These are phyloP conservation scores for Aspergillus sp. DNA, from an alignment of 2,329 filamentous ascomycete genomes.

Conservation along the genomic window DNA sequence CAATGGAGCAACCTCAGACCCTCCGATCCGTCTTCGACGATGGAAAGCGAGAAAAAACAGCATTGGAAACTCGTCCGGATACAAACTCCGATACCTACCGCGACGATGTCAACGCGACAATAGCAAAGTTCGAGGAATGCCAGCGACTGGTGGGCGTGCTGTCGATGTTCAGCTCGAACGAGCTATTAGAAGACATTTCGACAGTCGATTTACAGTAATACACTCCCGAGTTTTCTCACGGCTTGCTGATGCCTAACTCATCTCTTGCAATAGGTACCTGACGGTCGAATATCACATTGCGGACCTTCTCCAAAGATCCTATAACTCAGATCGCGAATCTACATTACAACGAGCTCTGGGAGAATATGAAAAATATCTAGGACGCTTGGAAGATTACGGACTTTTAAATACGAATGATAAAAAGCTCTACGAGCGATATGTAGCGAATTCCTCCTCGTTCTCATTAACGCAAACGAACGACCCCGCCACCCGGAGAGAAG, in stretches of 20 bases:
- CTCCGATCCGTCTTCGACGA: constrained; percentile 56
- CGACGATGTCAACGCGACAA: constrained; percentile 64
- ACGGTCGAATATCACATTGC: constrained; percentile 75
- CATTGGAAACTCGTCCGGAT: constrained; percentile 64
- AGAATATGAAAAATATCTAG: constrained; percentile 76
- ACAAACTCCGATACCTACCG: constrained; percentile 66
- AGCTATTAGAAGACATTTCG: constrained; percentile 80
- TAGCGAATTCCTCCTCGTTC: constrained; percentile 70
- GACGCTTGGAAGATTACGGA: constrained; percentile 74
- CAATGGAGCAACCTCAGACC: constrained; percentile 52
- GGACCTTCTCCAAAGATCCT: constrained; percentile 68
- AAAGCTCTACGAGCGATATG: constrained; percentile 70
- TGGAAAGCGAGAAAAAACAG: constrained; percentile 56
- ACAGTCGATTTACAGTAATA: constrained; percentile 77
- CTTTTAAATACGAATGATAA: constrained; percentile 66
- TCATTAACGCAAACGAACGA: constrained; percentile 67
- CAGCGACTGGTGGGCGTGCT: constrained; percentile 67
- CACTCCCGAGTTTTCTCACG: too few relatives aligned
- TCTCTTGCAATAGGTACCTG: constrained; percentile 59
- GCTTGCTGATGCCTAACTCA: constrained; percentile 22
- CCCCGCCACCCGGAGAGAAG: constrained; percentile 69
- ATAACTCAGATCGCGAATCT: constrained; percentile 63
- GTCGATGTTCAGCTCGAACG: constrained; percentile 87
- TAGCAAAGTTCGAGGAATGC: constrained; percentile 72
- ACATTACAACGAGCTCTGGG: constrained; percentile 64